Conservation (phyloP, 768 basidiomycete species). For the Termitomyces titanicus region DNA sequence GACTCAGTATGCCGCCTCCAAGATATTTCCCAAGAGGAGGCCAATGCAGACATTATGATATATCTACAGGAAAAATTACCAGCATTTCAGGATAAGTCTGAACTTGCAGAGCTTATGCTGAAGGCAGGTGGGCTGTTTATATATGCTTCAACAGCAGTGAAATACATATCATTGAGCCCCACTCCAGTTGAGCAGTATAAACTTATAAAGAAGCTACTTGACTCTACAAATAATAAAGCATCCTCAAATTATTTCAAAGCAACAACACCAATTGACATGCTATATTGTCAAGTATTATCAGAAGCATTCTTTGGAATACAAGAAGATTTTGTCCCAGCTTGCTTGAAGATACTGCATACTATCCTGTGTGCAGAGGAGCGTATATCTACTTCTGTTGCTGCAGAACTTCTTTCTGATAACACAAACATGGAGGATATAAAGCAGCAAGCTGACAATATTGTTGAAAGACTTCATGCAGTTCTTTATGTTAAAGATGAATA, state of each 20-base stretch:
- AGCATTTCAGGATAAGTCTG: not conserved
- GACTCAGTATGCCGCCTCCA: not conserved
- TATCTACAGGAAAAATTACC: not conserved
- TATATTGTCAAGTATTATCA: conserved; percentile 14
- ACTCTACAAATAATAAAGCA: not conserved
- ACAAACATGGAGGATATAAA: not conserved
- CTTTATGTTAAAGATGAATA: conserved; percentile 15
- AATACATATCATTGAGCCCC: conserved; percentile 7
- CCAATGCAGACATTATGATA: not conserved
- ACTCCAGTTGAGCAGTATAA: not conserved
- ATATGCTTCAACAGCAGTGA: conserved; percentile 23
- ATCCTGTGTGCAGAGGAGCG: conserved; percentile 19
- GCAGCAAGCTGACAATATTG: conserved; percentile 1
- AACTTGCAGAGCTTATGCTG: conserved; percentile 9
- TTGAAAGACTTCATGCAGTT: conserved; percentile 16
- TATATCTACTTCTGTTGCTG: conserved; percentile 8
- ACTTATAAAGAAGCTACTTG: not conserved
- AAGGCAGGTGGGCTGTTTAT: conserved; percentile 23
- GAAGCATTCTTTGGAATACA: conserved; percentile 13
- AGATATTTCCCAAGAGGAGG: not conserved
- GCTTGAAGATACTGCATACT: conserved; percentile 16
- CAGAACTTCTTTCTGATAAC: conserved; percentile 10
- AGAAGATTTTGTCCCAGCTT: not conserved
- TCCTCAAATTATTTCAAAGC: not conserved
- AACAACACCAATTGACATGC: conserved; percentile 5